Base-by-base conservation (phyloP, 495 filamentous ascomycete genomes). In the Aspergillus funiculosus region DNA sequence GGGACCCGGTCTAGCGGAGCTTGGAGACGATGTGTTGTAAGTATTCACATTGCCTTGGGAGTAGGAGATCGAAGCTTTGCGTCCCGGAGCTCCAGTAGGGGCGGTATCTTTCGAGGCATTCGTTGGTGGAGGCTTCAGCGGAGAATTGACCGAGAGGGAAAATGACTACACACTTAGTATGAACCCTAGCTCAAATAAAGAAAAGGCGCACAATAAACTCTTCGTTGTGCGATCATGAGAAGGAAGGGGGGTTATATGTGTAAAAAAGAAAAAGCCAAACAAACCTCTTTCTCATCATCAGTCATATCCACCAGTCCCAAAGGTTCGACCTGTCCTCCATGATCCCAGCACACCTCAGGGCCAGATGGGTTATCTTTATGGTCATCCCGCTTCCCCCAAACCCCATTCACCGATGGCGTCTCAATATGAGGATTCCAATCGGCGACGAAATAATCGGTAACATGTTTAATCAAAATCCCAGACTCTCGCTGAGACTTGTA, bases 291-390 rank as follows among this genome's bases (percentile, higher is more conserved):
- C 70, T 98, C 92, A 43, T 88, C 82, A 9, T 85, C 75, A 13
- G 81, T 82, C 82, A 95, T 82, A 39, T 86, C 81, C 56, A 79
- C 71, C 40, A 95, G 58, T 26, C 78, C 79, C 40, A 97, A 66
- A 11, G 91, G 89, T 46, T 79, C 77, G 20, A 83, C 69, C 46
- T 72, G 73, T 24, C 89, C 91, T 32, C 77, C 75, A 42, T 77
- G 66, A 56, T 96, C 91, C 92, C 94, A 98, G 59, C 94, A 97
- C 35, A 89, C 72, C 48, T 90, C 86, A 1, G 81, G 85, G 34
- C 81, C 89, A 58, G 72, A 64, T 43, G 79, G 71, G 47, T 67
- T 66, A 24, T 83, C 81, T 49, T 78, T 77, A 15, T 70, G 65
- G 27, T 94, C 87, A 39, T 82, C 77, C 53, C 76, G 74, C 62